A percentile compares a stretch with the other conserved stretches of the same genome.
These are phyloP conservation scores for Pseudogymnoascus sp. DNA, from an alignment of 2,329 filamentous ascomycete species.

Conservation along the genomic window DNA sequence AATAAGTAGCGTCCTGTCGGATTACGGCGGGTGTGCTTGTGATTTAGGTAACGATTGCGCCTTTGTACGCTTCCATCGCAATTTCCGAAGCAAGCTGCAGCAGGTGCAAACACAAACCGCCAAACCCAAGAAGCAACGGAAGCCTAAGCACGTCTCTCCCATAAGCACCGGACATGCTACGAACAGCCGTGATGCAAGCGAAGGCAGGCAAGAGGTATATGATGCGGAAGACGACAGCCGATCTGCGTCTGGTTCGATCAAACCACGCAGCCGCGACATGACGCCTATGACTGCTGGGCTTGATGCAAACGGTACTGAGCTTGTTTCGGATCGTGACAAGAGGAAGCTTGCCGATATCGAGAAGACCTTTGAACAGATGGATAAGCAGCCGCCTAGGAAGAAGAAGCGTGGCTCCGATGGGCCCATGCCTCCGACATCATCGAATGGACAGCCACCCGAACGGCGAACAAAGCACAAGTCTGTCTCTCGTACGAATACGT, in stretches of 20 bases:
- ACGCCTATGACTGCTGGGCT: conserved; percentile 48
- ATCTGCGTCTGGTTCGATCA: conserved; percentile 45
- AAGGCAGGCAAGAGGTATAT: conserved; percentile 48
- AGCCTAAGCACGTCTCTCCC: conserved; percentile 51
- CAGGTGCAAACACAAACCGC: conserved; percentile 34
- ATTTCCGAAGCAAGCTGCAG: conserved; percentile 44
- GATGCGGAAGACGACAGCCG: conserved; percentile 44
- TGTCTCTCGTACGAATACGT: conserved; percentile 17
- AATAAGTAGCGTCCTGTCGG: conserved; percentile 63
- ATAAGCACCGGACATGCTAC: conserved; percentile 55
- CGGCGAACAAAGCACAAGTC: conserved; percentile 28
- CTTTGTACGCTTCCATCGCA: conserved; percentile 55
- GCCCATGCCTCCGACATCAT: conserved; percentile 11
- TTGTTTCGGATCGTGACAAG: conserved; percentile 59
- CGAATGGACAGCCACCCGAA: conserved; percentile 19
- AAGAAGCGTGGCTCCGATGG: conserved; percentile 57
- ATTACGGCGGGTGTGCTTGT: conserved; percentile 75
- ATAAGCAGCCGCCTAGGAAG: conserved; percentile 52
- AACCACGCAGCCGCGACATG: conserved; percentile 58
- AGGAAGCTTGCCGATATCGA: conserved; percentile 60
- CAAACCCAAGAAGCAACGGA: conserved; percentile 33
- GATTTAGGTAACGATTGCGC: conserved; percentile 55
- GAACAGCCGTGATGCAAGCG: conserved; percentile 57
- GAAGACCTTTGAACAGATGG: conserved; percentile 55
- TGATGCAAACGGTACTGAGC: conserved; percentile 47